phyloP scores from a whole-genome alignment of 441 rosid species.

The Dalechampia spathulata region DNA sequence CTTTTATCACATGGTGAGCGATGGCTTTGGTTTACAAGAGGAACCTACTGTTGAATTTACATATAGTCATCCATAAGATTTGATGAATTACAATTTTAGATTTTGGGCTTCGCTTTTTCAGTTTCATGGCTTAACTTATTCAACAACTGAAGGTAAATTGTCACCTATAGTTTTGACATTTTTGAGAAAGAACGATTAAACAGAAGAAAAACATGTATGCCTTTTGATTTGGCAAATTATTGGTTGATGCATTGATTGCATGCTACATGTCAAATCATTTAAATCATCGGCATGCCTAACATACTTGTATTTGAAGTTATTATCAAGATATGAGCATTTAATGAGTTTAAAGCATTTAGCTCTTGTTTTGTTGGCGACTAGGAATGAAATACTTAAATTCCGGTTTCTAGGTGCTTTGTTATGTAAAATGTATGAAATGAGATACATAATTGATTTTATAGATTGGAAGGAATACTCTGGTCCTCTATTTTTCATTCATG shows the following conservation, averaged over 20 bases:
- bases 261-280: not conserved
- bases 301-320: not conserved
- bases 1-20: too few species aligned
- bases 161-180: not conserved
- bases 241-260: not conserved
- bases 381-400: not conserved
- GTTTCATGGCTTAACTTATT: not conserved
- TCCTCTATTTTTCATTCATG: not conserved
- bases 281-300: too few species aligned
- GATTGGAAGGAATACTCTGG: too few species aligned
- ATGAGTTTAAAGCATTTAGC: not conserved
- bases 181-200: not conserved
- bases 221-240: not conserved
- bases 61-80: too few species aligned
- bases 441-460: not conserved
- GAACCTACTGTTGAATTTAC: too few species aligned
- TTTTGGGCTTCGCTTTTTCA: not conserved
- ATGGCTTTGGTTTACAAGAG: too few species aligned
- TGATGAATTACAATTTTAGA: not conserved
- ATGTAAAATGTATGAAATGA: not conserved
- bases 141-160: not conserved
- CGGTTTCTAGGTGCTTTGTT: not conserved
- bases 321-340: not conserved
- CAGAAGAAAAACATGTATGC: not conserved
- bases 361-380: not conserved